phyloP scores from a whole-genome alignment of 129 eudicot genomes.

The Scalesia atractyloides region DNA sequence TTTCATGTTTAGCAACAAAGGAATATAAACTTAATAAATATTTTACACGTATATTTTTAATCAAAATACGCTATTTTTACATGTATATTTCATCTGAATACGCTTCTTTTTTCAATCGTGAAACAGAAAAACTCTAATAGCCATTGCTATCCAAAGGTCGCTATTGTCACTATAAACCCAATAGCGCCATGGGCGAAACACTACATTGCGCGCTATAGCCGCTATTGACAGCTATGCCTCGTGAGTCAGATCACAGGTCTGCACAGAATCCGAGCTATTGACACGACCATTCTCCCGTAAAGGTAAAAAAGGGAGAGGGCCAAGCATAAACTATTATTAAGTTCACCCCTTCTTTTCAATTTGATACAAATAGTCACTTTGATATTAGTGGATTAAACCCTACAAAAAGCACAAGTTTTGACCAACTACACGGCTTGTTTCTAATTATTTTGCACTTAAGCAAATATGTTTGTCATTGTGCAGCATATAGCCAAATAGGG shows the following conservation, averaged over 20 bases:
- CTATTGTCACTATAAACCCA: too few species aligned
- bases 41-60: too few species aligned
- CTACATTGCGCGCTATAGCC: too few species aligned
- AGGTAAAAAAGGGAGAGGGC: background rate
- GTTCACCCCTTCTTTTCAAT: conserved; percentile 4
- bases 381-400: background rate
- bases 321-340: background rate
- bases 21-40: too few species aligned
- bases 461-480: background rate
- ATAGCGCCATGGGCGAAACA: too few species aligned
- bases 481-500: conserved; percentile 1
- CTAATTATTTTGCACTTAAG: background rate
- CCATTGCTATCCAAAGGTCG: too few species aligned
- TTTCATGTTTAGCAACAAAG: too few species aligned
- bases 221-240: too few species aligned
- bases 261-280: background rate
- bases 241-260: background rate
- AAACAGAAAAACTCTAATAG: too few species aligned
- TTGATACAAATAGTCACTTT: background rate
- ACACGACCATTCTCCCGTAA: background rate
- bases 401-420: background rate
- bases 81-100: too few species aligned
- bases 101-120: too few species aligned
- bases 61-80: too few species aligned
- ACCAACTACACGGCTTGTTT: background rate